Evolutionary conservation across 2,329 filamentous ascomycete species (phyloP).

Genomic region (Colletotrichum truncatum): DNA sequence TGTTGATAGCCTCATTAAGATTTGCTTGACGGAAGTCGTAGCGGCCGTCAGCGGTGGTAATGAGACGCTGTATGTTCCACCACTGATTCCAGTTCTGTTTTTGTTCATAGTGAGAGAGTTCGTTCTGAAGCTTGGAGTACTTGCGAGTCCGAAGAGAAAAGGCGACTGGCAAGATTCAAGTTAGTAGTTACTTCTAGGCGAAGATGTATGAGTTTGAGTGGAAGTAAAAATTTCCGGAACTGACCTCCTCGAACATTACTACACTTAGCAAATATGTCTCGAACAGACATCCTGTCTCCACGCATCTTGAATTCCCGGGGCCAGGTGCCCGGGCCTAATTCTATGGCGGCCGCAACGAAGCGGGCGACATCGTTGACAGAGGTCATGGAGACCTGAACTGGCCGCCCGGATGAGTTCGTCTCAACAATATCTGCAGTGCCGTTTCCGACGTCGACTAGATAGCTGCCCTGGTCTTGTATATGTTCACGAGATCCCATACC

Average conservation of each 20-base stretch:
- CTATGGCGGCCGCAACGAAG: slow-evolving; percentile 76
- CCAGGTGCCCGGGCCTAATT: slow-evolving; percentile 69
- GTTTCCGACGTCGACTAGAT: slow-evolving; percentile 69
- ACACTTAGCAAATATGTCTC: slow-evolving; percentile 63
- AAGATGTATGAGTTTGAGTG: slow-evolving; percentile 9
- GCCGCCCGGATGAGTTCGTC: slow-evolving; percentile 56
- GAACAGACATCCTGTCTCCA: slow-evolving; percentile 71
- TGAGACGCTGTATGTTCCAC: slow-evolving; percentile 66
- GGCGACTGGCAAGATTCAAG: slow-evolving; percentile 43
- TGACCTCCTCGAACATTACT: slow-evolving; percentile 59
- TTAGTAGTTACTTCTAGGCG: not conserved
- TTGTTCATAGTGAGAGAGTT: slow-evolving; percentile 53
- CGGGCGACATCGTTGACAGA: slow-evolving; percentile 74
- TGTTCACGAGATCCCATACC: slow-evolving; percentile 67
- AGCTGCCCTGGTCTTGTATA: slow-evolving; percentile 67
- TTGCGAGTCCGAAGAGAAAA: slow-evolving; percentile 49
- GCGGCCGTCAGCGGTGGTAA: slow-evolving; percentile 74
- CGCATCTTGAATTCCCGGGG: slow-evolving; percentile 74
- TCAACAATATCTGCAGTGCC: slow-evolving; percentile 69
- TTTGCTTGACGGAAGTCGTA: slow-evolving; percentile 72
- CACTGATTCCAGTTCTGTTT: slow-evolving; percentile 58
- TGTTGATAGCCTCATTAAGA: slow-evolving; percentile 61
- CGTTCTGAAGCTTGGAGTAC: slow-evolving; percentile 50
- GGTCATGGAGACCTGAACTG: slow-evolving; percentile 71
- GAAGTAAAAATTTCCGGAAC: too few species aligned